phyloP scores from a whole-genome alignment of 352 stramenopile genomes.

The Pythium monospermum region DNA sequence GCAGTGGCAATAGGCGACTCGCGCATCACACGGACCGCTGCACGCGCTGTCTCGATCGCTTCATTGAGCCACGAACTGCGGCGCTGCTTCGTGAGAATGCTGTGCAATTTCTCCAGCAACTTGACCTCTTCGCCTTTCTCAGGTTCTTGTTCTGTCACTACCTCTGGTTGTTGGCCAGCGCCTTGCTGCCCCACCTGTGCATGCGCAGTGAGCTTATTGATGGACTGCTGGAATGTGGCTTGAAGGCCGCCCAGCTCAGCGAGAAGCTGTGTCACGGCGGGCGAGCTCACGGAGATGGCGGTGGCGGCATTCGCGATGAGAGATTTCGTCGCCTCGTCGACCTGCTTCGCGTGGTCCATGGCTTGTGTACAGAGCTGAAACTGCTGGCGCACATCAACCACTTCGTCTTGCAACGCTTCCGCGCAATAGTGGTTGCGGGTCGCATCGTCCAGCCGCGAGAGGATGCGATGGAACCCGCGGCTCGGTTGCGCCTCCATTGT shows the following conservation, averaged over 20 bases:
- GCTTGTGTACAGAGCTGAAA: constrained; percentile 20
- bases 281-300: constrained; percentile 8
- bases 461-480: constrained; percentile 28
- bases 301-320: constrained; percentile 15
- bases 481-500: constrained; percentile 12
- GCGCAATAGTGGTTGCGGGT: constrained; percentile 23
- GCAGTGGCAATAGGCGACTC: too few relatives aligned
- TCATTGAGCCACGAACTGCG: constrained; percentile 11
- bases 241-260: constrained; percentile 30
- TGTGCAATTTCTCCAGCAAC: constrained; percentile 2
- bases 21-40: constrained; percentile 3
- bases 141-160: not conserved
- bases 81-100: constrained; percentile 13
- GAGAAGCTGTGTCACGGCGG: constrained; percentile 26
- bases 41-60: constrained; percentile 11
- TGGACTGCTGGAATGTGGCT: constrained; percentile 1
- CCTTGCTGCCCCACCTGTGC: constrained; percentile 11
- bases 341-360: constrained; percentile 26
- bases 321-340: constrained; percentile 21
- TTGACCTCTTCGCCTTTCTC: not conserved
- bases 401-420: constrained; percentile 22
- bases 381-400: constrained; percentile 14
- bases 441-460: constrained; percentile 17
- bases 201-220: constrained; percentile 1
- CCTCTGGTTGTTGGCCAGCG: not conserved